A percentile compares a stretch with the other conserved stretches of the same genome.
Evolutionary conservation across 768 basidiomycete genomes (phyloP).

Genomic region (Tephrocybe rancida): DNA sequence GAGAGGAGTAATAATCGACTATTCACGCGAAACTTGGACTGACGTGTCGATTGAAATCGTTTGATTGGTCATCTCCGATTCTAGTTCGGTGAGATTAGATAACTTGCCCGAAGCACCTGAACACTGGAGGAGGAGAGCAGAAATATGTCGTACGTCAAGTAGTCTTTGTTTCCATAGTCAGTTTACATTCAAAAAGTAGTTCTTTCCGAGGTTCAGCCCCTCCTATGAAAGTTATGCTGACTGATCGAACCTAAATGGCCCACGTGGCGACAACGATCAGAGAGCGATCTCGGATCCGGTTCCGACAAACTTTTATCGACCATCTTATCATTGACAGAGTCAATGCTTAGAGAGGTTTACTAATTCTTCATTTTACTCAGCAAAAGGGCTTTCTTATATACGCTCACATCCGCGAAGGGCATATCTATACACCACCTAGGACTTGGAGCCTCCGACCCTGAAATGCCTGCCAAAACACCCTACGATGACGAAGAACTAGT

Average conservation of each 20-base stretch:
- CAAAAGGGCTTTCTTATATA: conserved; percentile 5
- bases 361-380: conserved; percentile 24
- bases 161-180: not conserved
- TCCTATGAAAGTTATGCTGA: not conserved
- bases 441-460: not conserved
- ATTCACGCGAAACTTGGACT: conserved; percentile 15
- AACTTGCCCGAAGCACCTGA: conserved; percentile 1
- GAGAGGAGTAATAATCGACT: conserved; percentile 14
- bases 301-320: conserved; percentile 20
- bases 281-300: conserved; percentile 3
- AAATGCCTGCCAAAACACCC: conserved; percentile 35
- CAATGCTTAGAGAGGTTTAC: conserved; percentile 6
- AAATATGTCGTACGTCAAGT: not conserved
- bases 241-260: not conserved
- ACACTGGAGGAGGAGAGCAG: not conserved
- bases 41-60: conserved; percentile 17
- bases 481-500: conserved; percentile 19
- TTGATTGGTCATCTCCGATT: conserved; percentile 34
- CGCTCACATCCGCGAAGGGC: not conserved
- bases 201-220: not conserved
- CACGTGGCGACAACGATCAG: conserved; percentile 6
- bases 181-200: not conserved
- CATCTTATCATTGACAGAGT: conserved; percentile 13
- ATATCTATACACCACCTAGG: not conserved
- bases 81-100: not conserved